Evolutionary conservation across 2,329 filamentous ascomycete species (phyloP).

Genomic region (Apiospora sp.): DNA sequence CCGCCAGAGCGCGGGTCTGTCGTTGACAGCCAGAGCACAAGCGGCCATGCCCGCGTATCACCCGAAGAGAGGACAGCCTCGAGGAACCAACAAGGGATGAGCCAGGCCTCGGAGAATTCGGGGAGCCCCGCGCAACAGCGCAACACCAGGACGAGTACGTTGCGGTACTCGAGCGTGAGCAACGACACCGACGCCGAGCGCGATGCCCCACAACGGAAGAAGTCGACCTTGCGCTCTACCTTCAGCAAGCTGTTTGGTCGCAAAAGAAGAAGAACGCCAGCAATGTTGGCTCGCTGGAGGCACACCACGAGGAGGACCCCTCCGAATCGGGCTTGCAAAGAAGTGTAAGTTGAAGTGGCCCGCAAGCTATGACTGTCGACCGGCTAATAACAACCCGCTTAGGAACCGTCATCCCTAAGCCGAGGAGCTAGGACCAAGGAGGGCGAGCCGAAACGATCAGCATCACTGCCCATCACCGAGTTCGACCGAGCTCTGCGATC

Average conservation of each 20-base stretch:
- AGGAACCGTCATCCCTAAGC: constrained; percentile 50
- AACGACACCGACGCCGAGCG: constrained; percentile 46
- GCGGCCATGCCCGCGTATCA: constrained; percentile 29
- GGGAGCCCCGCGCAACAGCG: constrained; percentile 42
- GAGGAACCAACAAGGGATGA: constrained; percentile 35
- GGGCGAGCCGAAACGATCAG: constrained; percentile 60
- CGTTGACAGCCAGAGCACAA: constrained; percentile 32
- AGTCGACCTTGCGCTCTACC: constrained; percentile 63
- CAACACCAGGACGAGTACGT: constrained; percentile 49
- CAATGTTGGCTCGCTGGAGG: constrained; percentile 39
- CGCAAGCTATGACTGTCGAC: background rate
- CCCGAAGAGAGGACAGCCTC: constrained; percentile 35
- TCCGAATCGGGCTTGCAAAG: constrained; percentile 33
- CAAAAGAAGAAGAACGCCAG: constrained; percentile 60
- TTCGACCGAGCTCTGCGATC: constrained; percentile 67
- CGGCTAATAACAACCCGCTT: constrained; percentile 17
- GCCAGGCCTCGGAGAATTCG: constrained; percentile 38
- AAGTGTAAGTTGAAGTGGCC: constrained; percentile 53
- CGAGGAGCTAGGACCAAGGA: constrained; percentile 41
- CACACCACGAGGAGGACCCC: constrained; percentile 32
- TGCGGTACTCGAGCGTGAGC: constrained; percentile 59
- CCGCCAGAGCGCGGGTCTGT: constrained; percentile 34
- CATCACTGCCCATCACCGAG: constrained; percentile 67
- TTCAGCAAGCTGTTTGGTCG: constrained; percentile 66
- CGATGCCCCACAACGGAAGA: constrained; percentile 59